Percentiles rank a stretch among this genome's conserved stretches.
These are phyloP conservation scores for Allium fistulosum DNA, from an alignment of 106 monocot genomes.

Conservation along the genomic window DNA sequence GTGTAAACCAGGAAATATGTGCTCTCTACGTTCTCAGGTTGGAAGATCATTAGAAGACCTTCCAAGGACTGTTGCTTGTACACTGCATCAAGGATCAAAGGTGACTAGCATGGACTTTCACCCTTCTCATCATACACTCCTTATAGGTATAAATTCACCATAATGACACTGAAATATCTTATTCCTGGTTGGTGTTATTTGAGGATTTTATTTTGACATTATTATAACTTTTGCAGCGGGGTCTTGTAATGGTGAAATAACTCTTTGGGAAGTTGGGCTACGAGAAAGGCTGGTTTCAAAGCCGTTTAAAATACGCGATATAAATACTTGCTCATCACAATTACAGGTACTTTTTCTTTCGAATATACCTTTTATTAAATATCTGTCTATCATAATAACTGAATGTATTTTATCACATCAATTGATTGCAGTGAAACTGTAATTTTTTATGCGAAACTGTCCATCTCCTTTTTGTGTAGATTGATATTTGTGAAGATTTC, in stretches of 20 bases:
- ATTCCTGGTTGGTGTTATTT: too few relatives aligned
- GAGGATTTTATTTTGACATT: not conserved
- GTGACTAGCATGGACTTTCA: conserved; percentile 81
- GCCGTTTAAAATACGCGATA: conserved; percentile 49
- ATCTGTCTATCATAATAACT: too few relatives aligned
- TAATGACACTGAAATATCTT: not conserved
- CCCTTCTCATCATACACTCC: conserved; percentile 57
- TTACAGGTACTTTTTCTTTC: conserved; percentile 32
- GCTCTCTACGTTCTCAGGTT: conserved; percentile 37
- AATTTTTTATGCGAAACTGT: too few relatives aligned
- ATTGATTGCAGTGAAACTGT: too few relatives aligned
- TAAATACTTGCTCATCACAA: conserved; percentile 23
- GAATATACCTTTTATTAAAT: too few relatives aligned
- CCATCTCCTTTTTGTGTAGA: too few relatives aligned
- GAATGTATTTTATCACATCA: too few relatives aligned
- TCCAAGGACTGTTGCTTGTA: conserved; percentile 46
- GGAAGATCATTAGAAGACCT: conserved; percentile 50
- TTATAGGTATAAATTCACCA: conserved; percentile 28
- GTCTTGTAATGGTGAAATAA: conserved; percentile 49
- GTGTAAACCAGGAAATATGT: conserved; percentile 15
- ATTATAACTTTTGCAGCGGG: conserved; percentile 30
- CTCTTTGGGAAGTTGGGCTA: conserved; percentile 62
- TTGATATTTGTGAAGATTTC: too few relatives aligned
- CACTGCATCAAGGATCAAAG: conserved; percentile 48
- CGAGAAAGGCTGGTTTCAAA: conserved; percentile 50